These are phyloP conservation scores for Spathaspora girioi DNA, from an alignment of 805 yeast genomes.

Conservation along the genomic window DNA sequence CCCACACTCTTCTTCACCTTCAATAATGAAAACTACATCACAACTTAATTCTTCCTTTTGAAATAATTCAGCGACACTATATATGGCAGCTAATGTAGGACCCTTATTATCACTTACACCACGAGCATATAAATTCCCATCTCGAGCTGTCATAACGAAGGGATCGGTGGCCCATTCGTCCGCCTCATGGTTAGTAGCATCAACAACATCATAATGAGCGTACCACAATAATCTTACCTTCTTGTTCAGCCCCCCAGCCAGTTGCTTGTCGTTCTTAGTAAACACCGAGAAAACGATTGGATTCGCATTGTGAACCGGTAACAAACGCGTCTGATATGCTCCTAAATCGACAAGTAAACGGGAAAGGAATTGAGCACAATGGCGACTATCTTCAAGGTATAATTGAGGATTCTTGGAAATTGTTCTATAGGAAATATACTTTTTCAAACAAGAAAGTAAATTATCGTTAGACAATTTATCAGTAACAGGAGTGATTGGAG, in stretches of 20 bases:
- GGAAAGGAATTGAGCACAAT: conserved; percentile 76
- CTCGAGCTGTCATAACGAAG: conserved; percentile 64
- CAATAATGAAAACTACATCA: conserved; percentile 80
- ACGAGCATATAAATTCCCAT: conserved; percentile 86
- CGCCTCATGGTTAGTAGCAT: conserved; percentile 51
- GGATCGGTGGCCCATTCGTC: conserved; percentile 78
- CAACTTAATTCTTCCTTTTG: conserved; percentile 49
- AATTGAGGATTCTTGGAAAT: conserved; percentile 71
- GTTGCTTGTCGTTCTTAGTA: conserved; percentile 33
- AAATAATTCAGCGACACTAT: conserved; percentile 73
- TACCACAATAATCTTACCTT: conserved; percentile 66
- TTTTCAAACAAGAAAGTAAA: conserved; percentile 58
- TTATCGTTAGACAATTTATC: conserved; percentile 50
- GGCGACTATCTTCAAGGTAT: conserved; percentile 73
- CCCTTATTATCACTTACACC: conserved; percentile 97
- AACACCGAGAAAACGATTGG: conserved; percentile 83
- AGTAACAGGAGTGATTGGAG: conserved; percentile 1
- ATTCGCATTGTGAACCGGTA: conserved; percentile 75
- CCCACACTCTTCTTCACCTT: conserved; percentile 96
- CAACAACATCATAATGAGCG: conserved; percentile 95
- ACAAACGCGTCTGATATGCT: conserved; percentile 57
- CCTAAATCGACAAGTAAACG: conserved; percentile 65
- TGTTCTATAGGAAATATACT: conserved; percentile 66
- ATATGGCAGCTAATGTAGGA: conserved; percentile 81
- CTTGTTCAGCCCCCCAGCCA: neutral